phyloP scores from a whole-genome alignment of 768 basidiomycete genomes.

The Leccinum arenicola region DNA sequence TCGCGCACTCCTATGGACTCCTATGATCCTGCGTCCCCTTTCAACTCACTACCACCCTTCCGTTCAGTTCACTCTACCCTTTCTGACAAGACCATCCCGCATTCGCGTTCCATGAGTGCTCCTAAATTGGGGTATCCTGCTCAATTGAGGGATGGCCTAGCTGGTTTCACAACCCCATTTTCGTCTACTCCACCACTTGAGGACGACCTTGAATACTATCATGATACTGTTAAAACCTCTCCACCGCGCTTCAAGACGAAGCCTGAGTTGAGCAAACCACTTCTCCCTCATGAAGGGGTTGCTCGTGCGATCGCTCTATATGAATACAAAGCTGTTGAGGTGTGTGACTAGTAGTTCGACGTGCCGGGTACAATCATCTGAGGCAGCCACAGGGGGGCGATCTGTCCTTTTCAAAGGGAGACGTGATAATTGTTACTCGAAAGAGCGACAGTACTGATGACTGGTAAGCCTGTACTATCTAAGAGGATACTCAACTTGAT shows the following conservation, averaged over 20 bases:
- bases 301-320: slow-evolving; percentile 73
- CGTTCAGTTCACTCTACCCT: slow-evolving; percentile 30
- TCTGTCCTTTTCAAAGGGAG: slow-evolving; percentile 72
- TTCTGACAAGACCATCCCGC: slow-evolving; percentile 28
- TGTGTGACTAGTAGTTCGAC: slow-evolving; percentile 25
- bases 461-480: slow-evolving; percentile 46
- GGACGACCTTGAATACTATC: slow-evolving; percentile 15
- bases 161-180: slow-evolving; percentile 29
- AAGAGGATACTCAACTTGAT: not conserved
- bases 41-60: slow-evolving; percentile 36
- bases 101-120: slow-evolving; percentile 36
- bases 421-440: slow-evolving; percentile 65
- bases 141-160: not conserved
- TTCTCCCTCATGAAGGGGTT: slow-evolving; percentile 56
- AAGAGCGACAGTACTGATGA: slow-evolving; percentile 73
- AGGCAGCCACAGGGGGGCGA: slow-evolving; percentile 57
- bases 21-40: slow-evolving; percentile 35
- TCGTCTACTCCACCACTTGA: slow-evolving; percentile 22
- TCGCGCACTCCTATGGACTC: slow-evolving; percentile 21
- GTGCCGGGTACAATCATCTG: slow-evolving; percentile 1
- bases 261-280: slow-evolving; percentile 46
- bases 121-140: slow-evolving; percentile 23
- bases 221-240: slow-evolving; percentile 11
- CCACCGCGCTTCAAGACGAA: slow-evolving; percentile 44
- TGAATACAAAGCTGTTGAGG: slow-evolving; percentile 72